A percentile compares a stretch with the other conserved stretches of the same genome.
These are phyloP conservation scores for Quercus cerris DNA, from an alignment of 306 rosid genomes.

Conservation along the genomic window DNA sequence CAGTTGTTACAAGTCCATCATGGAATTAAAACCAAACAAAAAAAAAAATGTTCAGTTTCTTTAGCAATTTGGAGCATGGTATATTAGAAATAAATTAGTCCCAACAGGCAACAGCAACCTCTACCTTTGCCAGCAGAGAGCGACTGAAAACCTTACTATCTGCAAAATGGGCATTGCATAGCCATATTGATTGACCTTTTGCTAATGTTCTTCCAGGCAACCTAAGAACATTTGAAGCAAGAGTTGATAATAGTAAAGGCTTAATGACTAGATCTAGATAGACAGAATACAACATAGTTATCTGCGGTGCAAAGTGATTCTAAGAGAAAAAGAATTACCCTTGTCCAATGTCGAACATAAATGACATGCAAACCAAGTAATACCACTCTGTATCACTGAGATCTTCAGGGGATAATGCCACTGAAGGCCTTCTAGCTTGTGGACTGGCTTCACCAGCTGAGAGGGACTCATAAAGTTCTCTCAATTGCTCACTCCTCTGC, in stretches of 20 bases:
- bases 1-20: conserved; percentile 19
- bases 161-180: conserved; percentile 52
- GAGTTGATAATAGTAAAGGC: conserved; percentile 16
- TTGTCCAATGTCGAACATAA: conserved; percentile 70
- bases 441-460: conserved; percentile 54
- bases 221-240: conserved; percentile 24
- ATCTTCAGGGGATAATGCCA: conserved; percentile 79
- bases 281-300: neutral
- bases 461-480: conserved; percentile 66
- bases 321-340: conserved; percentile 42
- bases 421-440: conserved; percentile 69
- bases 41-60: conserved; percentile 23
- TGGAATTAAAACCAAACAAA: conserved; percentile 41
- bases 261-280: neutral
- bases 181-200: conserved; percentile 60
- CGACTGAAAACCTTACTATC: conserved; percentile 69
- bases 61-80: neutral
- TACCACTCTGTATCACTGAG: conserved; percentile 89
- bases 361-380: conserved; percentile 94
- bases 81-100: conserved; percentile 3
- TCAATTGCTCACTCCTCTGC: conserved; percentile 71
- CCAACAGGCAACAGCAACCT: conserved; percentile 14
- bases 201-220: conserved; percentile 77
- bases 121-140: conserved; percentile 77
- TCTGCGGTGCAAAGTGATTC: neutral